phyloP scores from a whole-genome alignment of 441 rosid species.

The Isatis lusitanica region DNA sequence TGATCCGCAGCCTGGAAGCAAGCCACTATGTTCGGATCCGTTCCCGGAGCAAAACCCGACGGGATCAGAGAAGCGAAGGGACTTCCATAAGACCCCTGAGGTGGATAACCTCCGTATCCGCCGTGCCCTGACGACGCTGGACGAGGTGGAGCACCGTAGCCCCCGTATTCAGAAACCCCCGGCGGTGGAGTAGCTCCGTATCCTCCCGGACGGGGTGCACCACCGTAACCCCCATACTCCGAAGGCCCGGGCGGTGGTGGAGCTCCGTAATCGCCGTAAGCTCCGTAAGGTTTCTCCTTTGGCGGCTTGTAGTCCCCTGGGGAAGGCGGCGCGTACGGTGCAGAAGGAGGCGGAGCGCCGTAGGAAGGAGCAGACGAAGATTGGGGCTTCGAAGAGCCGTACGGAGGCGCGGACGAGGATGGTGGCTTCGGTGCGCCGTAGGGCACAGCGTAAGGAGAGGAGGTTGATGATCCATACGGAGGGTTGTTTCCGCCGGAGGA shows the following conservation, averaged over 20 bases:
- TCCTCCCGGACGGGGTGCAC: slow-evolving; percentile 25
- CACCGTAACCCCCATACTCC: slow-evolving; percentile 11
- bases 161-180: slow-evolving; percentile 26
- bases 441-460: slow-evolving; percentile 24
- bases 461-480: slow-evolving; percentile 17
- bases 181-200: slow-evolving; percentile 7
- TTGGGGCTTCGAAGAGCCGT: slow-evolving; percentile 7
- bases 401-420: slow-evolving; percentile 5
- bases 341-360: slow-evolving; percentile 27
- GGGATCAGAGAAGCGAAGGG: slow-evolving; percentile 70
- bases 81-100: slow-evolving; percentile 41
- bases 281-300: slow-evolving; percentile 29
- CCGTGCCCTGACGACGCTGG: slow-evolving; percentile 34
- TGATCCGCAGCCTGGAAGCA: slow-evolving; percentile 75
- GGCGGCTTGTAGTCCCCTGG: slow-evolving; percentile 24
- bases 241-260: slow-evolving; percentile 22
- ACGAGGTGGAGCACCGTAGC: slow-evolving; percentile 36
- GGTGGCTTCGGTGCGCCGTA: slow-evolving; percentile 19
- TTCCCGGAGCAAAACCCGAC: slow-evolving; percentile 73
- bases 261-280: not conserved
- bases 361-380: slow-evolving; percentile 13
- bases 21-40: slow-evolving; percentile 71
- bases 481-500: slow-evolving; percentile 22
- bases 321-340: slow-evolving; percentile 36
- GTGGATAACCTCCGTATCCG: slow-evolving; percentile 17